Evolutionary conservation across 768 basidiomycete species (phyloP), one percentile per base, ranked within the genome.

Genomic region (Suillus cothurnatus): DNA sequence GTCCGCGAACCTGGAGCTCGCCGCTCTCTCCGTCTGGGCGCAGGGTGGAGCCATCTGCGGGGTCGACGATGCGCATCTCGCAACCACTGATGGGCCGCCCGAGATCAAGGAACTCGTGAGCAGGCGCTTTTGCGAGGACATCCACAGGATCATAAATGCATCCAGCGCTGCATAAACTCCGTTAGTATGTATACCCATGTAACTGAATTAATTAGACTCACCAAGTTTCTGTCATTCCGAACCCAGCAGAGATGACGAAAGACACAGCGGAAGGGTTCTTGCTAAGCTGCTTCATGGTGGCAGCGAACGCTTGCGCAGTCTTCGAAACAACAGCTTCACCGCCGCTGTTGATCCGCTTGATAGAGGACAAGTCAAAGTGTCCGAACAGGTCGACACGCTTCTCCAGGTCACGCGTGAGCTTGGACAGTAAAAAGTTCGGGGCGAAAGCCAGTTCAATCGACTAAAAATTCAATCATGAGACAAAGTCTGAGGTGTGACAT

Each of bases 181-280:
- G 34, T 67, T 4, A 69, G 60, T 34, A 19, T 6, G 21, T 1
- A 11, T 39, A 15, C 19, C n/a, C 23, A 17, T 9, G 36, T 32
- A 3, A 28, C 26, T 61, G 58, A 21, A 41, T 21, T 21, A 21
- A 26, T 2, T 9, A 36, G 52, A 71, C 80, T 58, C 57, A 72
- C 69, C 77, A 76, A 28, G 82, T 83, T 64, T 83, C 82, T 0
- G 76, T 81, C 81, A 82, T 81, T 36, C 79, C 80, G 58, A 81
- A 81, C 6, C 77, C 79, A 43, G 73, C 74, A 8, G 68, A 67
- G 43, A 69, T 66, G 15, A 56, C 47, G 34, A 69, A 68, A 4
- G 67, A 63, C 7, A 52, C 61, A 14, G 70, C 43, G 0, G 66
- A 67, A 1, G 63, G 58, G 34, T 69, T 63, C 56, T 68, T 73